phyloP scores from a whole-genome alignment of 176 grass and related monocot genomes.

The Sorghum bicolor region DNA sequence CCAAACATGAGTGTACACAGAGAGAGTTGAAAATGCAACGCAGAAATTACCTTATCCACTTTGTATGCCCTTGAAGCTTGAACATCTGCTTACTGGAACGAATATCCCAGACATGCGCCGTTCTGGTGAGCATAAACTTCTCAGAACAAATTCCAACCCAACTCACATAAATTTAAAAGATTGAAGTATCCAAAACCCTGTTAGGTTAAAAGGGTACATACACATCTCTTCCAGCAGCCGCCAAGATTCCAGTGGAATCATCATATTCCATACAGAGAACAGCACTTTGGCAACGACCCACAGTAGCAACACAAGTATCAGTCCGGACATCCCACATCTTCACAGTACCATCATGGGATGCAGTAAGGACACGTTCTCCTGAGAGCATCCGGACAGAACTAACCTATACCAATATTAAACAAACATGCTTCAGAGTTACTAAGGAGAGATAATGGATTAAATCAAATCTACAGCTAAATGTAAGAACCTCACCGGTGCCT shows the following conservation, averaged over 20 bases:
- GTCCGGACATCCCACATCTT: constrained; percentile 99
- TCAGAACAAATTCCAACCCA: constrained; percentile 25
- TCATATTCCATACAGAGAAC: constrained; percentile 99
- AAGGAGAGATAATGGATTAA: constrained; percentile 19
- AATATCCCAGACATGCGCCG: constrained; percentile 98
- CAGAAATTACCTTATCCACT: constrained; percentile 86
- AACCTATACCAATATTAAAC: constrained; percentile 51
- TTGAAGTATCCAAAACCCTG: constrained; percentile 19
- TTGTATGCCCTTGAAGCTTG: constrained; percentile 95
- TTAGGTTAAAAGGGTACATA: constrained; percentile 50
- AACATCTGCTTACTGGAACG: constrained; percentile 88
- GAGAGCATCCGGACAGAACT: constrained; percentile 97
- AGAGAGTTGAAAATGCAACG: constrained; percentile 1
- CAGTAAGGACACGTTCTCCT: constrained; percentile 93
- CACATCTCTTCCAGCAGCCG: constrained; percentile 94
- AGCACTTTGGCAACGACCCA: constrained; percentile 85
- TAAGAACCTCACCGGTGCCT: constrained; percentile 61
- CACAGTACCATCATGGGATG: constrained; percentile 89
- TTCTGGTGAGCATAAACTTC: constrained; percentile 38
- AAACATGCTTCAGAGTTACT: constrained; percentile 27
- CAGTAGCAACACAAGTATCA: constrained; percentile 96
- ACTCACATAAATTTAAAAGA: constrained; percentile 15
- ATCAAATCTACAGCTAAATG: constrained; percentile 10
- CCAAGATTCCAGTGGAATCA: constrained; percentile 85
- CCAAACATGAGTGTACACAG: background rate